Base-by-base conservation (phyloP, 1,284 basidiomycete genomes). In the Bondarzewia mesenterica region DNA sequence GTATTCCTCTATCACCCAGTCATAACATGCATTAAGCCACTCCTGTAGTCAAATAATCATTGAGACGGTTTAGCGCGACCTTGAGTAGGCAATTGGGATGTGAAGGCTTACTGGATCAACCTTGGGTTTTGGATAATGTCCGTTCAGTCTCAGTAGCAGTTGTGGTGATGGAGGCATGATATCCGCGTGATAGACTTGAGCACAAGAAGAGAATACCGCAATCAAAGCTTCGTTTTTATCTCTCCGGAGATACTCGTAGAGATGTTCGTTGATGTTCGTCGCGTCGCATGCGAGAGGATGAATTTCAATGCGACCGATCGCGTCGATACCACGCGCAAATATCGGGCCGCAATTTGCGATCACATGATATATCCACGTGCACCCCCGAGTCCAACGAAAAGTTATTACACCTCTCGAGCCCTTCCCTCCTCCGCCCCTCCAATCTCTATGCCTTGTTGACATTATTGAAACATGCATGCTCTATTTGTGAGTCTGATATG, bases 11-110 rank as follows among this genome's bases (percentile, higher is more conserved):
- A 67, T 58, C 27, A 87, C 65, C 81, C 82, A 88, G 21, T 71
- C 66, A 56, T 78, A 81, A 56, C 87, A 89, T 21, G 73, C 78
- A 38, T 75, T 68, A 5, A 89, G 74, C 86, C 86, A 89, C 60
- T 80, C 80, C 84, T 86, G 42, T 22, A 16, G 23, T n/a, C n/a
- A n/a, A n/a, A n/a, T 53, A 45, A 25, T 16, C 16, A 23, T 10
- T 20, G 14, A 1, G 32, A 5, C 29, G 39, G 15, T 15, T n/a
- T 25, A 5, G 18, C n/a, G 27, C 10, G 8, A 18, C 22, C 15
- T 6, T 5, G 42, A 23, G 15, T 20, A 23, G 14, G 22, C 14
- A 21, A 41, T 20, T n/a, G 25, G 15, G 23, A 29, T 35, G 32
- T 26, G 22, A 22, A 25, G 36, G 37, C 54, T n/a, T n/a, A 64